Conservation (phyloP, 495 filamentous ascomycete species). For the Gamarada debralockiae region DNA sequence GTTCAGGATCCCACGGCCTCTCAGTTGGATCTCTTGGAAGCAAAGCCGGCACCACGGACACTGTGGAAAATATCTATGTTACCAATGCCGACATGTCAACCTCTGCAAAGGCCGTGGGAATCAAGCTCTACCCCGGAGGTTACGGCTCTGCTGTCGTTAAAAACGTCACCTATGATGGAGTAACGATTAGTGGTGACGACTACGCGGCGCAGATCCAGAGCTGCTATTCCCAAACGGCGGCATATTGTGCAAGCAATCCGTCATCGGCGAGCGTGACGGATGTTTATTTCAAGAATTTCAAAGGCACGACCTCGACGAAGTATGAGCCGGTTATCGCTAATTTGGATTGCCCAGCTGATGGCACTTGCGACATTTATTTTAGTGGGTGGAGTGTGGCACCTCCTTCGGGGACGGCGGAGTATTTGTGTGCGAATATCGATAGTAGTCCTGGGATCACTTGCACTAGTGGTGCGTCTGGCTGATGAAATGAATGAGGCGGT, state of each 20-base stretch:
- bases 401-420: constrained; percentile 29
- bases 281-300: constrained; percentile 34
- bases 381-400: constrained; percentile 30
- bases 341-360: constrained; percentile 36
- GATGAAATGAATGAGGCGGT: constrained; percentile 6
- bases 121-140: constrained; percentile 39
- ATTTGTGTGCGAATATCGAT: constrained; percentile 40
- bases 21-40: constrained; percentile 63
- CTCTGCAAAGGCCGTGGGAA: constrained; percentile 41
- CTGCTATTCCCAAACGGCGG: constrained; percentile 38
- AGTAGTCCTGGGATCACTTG: constrained; percentile 33
- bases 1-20: constrained; percentile 60
- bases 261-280: constrained; percentile 32
- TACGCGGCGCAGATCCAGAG: constrained; percentile 47
- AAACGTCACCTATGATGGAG: constrained; percentile 38
- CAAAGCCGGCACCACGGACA: constrained; percentile 29
- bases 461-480: constrained; percentile 37
- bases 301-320: constrained; percentile 35
- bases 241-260: constrained; percentile 36
- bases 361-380: constrained; percentile 36
- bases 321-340: constrained; percentile 37
- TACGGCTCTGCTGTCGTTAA: constrained; percentile 34
- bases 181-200: constrained; percentile 36
- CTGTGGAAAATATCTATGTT: constrained; percentile 37
- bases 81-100: constrained; percentile 35